Evolutionary conservation across 306 rosid species (phyloP), one percentile per base, ranked within the genome.

Genomic region (Notholithocarpus densiflorus): DNA sequence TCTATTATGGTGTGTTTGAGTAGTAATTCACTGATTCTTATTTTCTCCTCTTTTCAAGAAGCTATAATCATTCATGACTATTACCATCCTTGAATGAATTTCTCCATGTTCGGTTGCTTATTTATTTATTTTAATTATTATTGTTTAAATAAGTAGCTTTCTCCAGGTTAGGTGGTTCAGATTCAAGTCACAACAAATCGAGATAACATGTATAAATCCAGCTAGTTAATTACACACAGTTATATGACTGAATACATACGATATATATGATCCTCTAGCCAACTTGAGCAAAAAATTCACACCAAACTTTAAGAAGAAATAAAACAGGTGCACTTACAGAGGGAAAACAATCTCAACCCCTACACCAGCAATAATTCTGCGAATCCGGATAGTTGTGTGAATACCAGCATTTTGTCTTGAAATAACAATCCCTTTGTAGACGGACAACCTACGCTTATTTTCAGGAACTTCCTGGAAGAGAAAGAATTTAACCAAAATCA

Each of bases 261-360:
- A 55, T 40, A 57, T 43, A 34, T 45, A 65, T 53, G 3, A 29
- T 72, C 20, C 32, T 45, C 27, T 1, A 74, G 48, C 54, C 23
- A 61, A 83, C 78, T 76, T 20, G 72, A 53, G 69, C 43, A 27
- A 32, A 61, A 61, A 1, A 40, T 1, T 26, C 65, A 20, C 57
- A n/a, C 31, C 14, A 0, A 68, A 34, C 31, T 18, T 7, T 61
- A 37, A 32, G 53, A 83, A 59, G 21, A 29, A 31, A 66, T 5
- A 61, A 86, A 59, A 43, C 1, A 60, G 31, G 51, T 45, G 2
- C 71, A 87, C 98, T 91, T 84, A 95, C 99, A 95, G 74, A 2
- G 99, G 98, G 88, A 93, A 93, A 56, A 89, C 90, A 52, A 95
- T 93, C 93, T 95, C 99, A 83, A 95, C 98, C 24, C 99, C 99